These are phyloP conservation scores for Colletotrichum acutatum DNA, from an alignment of 2,329 filamentous ascomycete genomes.

Conservation along the genomic window DNA sequence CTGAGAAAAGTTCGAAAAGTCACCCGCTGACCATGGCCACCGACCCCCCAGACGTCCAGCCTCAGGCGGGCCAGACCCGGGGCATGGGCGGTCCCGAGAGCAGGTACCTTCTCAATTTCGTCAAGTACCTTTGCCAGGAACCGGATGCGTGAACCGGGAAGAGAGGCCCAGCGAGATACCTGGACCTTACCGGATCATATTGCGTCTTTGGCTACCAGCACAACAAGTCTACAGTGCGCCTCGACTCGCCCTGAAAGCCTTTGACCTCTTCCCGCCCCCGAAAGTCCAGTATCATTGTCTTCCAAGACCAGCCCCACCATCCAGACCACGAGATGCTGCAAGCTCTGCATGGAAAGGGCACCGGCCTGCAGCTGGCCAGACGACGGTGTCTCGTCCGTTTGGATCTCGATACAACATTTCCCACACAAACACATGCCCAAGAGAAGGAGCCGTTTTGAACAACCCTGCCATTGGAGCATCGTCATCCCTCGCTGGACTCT, in stretches of 20 bases:
- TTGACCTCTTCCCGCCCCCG: not conserved
- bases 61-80: slow-evolving; percentile 26
- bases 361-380: slow-evolving; percentile 27
- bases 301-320: slow-evolving; percentile 21
- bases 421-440: slow-evolving; percentile 18
- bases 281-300: not conserved
- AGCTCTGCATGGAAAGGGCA: slow-evolving; percentile 26
- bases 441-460: slow-evolving; percentile 15
- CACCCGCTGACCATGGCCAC: slow-evolving; percentile 33
- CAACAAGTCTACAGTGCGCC: slow-evolving; percentile 31
- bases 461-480: slow-evolving; percentile 26
- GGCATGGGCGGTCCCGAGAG: slow-evolving; percentile 3
- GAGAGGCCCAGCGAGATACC: slow-evolving; percentile 7
- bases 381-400: slow-evolving; percentile 31
- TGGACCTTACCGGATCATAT: not conserved
- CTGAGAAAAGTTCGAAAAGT: slow-evolving; percentile 37
- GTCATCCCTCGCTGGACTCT: slow-evolving; percentile 8
- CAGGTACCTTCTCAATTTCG: slow-evolving; percentile 24
- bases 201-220: not conserved
- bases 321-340: slow-evolving; percentile 33
- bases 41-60: slow-evolving; percentile 21
- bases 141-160: slow-evolving; percentile 31
- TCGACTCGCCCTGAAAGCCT: not conserved
- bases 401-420: slow-evolving; percentile 32
- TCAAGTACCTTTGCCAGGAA: slow-evolving; percentile 31